phyloP scores from a whole-genome alignment of 2,329 filamentous ascomycete species.

The Microdochium trichocladiopsis region DNA sequence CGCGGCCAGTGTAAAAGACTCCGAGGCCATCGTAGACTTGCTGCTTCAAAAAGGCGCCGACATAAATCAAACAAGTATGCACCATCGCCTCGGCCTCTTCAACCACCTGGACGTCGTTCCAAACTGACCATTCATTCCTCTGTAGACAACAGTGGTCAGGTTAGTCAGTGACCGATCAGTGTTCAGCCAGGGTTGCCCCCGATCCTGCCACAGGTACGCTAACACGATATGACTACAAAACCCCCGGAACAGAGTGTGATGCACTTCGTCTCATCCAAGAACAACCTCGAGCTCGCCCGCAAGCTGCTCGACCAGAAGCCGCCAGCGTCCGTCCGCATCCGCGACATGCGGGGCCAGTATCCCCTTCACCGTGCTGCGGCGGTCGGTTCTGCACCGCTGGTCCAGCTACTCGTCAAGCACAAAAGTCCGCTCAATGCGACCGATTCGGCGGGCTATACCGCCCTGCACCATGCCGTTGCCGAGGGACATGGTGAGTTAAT shows the following conservation, averaged over 20 bases:
- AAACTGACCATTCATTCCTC: not conserved
- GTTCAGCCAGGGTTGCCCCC: too few species aligned
- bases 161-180: too few species aligned
- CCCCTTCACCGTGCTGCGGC: constrained; percentile 88
- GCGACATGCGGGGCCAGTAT: constrained; percentile 83
- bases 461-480: constrained; percentile 80
- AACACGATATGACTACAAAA: not conserved
- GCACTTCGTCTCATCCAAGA: constrained; percentile 88
- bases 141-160: constrained; percentile 59
- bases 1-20: constrained; percentile 65
- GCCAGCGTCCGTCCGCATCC: constrained; percentile 67
- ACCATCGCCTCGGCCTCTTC: not conserved
- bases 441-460: constrained; percentile 77
- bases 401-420: constrained; percentile 70
- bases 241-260: constrained; percentile 60
- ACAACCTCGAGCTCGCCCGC: constrained; percentile 73
- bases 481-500: constrained; percentile 62
- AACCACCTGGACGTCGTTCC: not conserved
- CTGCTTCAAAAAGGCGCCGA: constrained; percentile 65
- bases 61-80: constrained; percentile 62
- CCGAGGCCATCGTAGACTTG: constrained; percentile 59
- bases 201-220: not conserved
- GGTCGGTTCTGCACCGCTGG: constrained; percentile 80
- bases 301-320: constrained; percentile 66
- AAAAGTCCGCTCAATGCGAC: constrained; percentile 76